Base-by-base conservation (phyloP, 805 yeast species). In the Tetrapisispora fleetii region DNA sequence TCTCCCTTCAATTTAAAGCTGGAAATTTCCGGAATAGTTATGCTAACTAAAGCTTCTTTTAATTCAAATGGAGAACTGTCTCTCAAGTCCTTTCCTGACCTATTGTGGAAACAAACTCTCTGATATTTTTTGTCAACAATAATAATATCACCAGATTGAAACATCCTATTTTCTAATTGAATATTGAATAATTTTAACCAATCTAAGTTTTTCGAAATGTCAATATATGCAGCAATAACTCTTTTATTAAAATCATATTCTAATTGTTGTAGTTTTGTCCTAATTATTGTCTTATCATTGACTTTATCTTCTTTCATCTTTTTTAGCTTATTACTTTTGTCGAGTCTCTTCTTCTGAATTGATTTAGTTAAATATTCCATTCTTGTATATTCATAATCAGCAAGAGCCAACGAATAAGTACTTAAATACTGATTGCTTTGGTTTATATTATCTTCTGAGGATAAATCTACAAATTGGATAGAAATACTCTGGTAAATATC, bases 141-240 rank as follows among this genome's bases (percentile, higher is more conserved):
- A 1, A 85, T 57, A 0, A 78, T 68, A 59, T 83, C 86, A 6
- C 90, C 91, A 2, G 66, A 59, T 10, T 62, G 51, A 3, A 39
- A 21, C 52, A 67, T 73, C 0, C 57, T 48, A n/a, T 59, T 55
- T 1, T 63, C 53, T 37, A 51, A 46, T 11, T 55, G 51, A 17
- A 58, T 49, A 1, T 62, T 64, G 11, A 52, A 37, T 2, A 52
- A 40, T 2, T 55, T 41, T 5, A 72, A 59, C 11, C 71, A 54
- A 4, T 62, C 54, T 1, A 59, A 57, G 40, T 67, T 57, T 18
- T 69, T 65, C 1, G 72, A 59, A 18, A 79, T 53, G 57, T 84
- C 87, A 13, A 81, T 53, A 54, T 71, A 81, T 0, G 78, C 70
- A 48, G 77, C 61, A 41, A 76, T 52, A 37, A 73, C 68, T 46